These are phyloP conservation scores for Debaryomyces sp. DNA, from an alignment of 1,139 yeast genomes.

Conservation along the genomic window DNA sequence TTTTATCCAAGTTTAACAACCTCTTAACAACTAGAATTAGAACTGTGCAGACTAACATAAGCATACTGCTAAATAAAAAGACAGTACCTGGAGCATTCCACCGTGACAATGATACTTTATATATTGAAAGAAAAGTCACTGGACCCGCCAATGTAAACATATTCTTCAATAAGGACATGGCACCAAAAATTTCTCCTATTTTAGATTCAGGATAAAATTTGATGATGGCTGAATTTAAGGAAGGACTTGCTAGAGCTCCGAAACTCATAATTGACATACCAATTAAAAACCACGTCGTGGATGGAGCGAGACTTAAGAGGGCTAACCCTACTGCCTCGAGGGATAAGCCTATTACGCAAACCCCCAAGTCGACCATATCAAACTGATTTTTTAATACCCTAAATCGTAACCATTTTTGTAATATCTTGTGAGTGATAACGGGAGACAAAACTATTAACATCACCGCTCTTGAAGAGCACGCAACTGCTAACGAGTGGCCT, in stretches of 20 bases:
- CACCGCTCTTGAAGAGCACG: conserved; percentile 49
- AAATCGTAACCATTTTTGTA: conserved; percentile 30
- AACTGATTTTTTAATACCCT: conserved; percentile 41
- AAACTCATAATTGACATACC: conserved; percentile 44
- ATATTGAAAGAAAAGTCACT: conserved; percentile 22
- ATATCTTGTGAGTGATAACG: conserved; percentile 28
- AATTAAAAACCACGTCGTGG: conserved; percentile 22
- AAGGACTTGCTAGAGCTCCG: conserved; percentile 43
- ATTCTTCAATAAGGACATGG: conserved; percentile 35
- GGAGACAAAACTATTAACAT: conserved; percentile 39
- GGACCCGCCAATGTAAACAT: conserved; percentile 24
- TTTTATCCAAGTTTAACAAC: conserved; percentile 5
- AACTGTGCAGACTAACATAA: background rate
- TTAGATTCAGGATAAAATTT: conserved; percentile 44
- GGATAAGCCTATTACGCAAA: conserved; percentile 29
- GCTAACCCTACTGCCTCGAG: conserved; percentile 49
- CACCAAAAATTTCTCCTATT: conserved; percentile 45
- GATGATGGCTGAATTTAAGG: conserved; percentile 36
- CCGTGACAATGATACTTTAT: conserved; percentile 17
- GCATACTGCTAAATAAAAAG: conserved; percentile 6
- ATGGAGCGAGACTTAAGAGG: conserved; percentile 22
- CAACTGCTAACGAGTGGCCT: conserved; percentile 59
- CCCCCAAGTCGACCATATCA: conserved; percentile 57
- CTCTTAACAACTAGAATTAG: conserved; percentile 4
- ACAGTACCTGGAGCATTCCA: conserved; percentile 8